Base-by-base conservation (phyloP, 192 early-diverging fungal genomes). In the Spizellomyces punctatus region DNA sequence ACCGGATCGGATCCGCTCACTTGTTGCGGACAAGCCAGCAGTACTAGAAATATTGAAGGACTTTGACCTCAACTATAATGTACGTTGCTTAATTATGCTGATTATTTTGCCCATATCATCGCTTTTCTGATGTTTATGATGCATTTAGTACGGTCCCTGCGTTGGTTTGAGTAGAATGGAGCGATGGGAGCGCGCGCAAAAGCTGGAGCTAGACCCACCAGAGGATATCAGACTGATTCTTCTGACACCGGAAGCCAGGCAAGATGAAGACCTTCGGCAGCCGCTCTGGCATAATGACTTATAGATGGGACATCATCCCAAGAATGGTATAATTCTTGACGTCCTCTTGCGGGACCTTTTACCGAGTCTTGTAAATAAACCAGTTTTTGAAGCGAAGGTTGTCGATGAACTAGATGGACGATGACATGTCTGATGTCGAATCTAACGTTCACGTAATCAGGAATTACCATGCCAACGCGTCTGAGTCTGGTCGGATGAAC, bases 111-210 rank as follows among this genome's bases (percentile, higher is more conserved):
- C 27, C 10, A n/a, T 44, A 62, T 21, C 27, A 46, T 5, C 5
- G 16, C 50, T 49, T 0, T 6, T 17, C 46, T 46, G n/a, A 7
- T 46, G 5, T 17, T 41, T 48, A n/a, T 5, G 41, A 27, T 41
- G 57, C 12, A 54, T 17, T 10, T 57, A 82, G 81, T 82, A 62
- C 46, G 86, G 86, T 27, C 78, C 83, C 0, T 83, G 82, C 66
- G 78, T 88, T 50, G 86, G 86, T 22, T 17, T 88, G 10, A 71
- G 81, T 45, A 59, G 86, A 17, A 63, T 86, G 72, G 83, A 83
- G 57, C 75, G 86, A 19, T 88, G 86, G 86, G 75, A 88, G 46
- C 68, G 84, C 47, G 84, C 84, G 14, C 22, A 79, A 14, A 77
- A 71, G 47, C 75, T 87, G 12, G 78, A 75, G 6, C 67, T 87